Percentiles rank a stretch among this genome's conserved stretches.
These are phyloP conservation scores for Ustilago xerochloae DNA, from an alignment of 1,284 basidiomycete species.

Conservation along the genomic window DNA sequence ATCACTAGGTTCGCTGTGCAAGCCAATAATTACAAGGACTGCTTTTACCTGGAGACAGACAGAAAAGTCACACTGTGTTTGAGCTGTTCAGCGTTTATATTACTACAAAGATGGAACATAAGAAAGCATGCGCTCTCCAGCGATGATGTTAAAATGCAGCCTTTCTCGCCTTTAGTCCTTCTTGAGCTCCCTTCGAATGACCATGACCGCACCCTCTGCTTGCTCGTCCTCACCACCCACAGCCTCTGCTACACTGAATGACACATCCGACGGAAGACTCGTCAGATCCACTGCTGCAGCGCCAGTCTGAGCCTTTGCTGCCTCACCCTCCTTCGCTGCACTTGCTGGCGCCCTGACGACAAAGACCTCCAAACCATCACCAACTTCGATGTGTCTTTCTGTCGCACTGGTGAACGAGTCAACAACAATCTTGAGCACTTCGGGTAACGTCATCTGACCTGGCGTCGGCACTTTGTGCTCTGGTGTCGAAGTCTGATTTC, in stretches of 20 bases:
- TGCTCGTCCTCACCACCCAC: slow-evolving; percentile 65
- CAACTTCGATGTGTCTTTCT: slow-evolving; percentile 67
- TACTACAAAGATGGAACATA: slow-evolving; percentile 6
- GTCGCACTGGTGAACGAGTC: slow-evolving; percentile 67
- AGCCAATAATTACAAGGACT: not conserved
- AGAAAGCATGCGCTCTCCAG: not conserved
- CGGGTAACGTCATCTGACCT: slow-evolving; percentile 57
- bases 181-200: slow-evolving; percentile 66
- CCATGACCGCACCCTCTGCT: slow-evolving; percentile 59
- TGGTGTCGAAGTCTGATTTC: slow-evolving; percentile 62
- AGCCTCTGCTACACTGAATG: slow-evolving; percentile 60
- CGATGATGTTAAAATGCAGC: not conserved
- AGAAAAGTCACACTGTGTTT: not conserved
- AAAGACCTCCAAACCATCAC: slow-evolving; percentile 66
- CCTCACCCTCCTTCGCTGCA: not conserved
- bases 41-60: not conserved
- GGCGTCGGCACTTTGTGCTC: slow-evolving; percentile 56
- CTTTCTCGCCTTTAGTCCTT: slow-evolving; percentile 53
- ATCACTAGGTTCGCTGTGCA: not conserved
- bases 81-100: slow-evolving; percentile 7
- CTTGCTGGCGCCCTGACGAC: slow-evolving; percentile 52
- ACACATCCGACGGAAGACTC: slow-evolving; percentile 28
- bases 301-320: slow-evolving; percentile 7
- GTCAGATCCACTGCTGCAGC: slow-evolving; percentile 51
- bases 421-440: slow-evolving; percentile 62